Percentiles rank a stretch among this genome's conserved stretches.
phyloP scores from a whole-genome alignment of 2,329 filamentous ascomycete species.

The Pyrenochaeta sp. region DNA sequence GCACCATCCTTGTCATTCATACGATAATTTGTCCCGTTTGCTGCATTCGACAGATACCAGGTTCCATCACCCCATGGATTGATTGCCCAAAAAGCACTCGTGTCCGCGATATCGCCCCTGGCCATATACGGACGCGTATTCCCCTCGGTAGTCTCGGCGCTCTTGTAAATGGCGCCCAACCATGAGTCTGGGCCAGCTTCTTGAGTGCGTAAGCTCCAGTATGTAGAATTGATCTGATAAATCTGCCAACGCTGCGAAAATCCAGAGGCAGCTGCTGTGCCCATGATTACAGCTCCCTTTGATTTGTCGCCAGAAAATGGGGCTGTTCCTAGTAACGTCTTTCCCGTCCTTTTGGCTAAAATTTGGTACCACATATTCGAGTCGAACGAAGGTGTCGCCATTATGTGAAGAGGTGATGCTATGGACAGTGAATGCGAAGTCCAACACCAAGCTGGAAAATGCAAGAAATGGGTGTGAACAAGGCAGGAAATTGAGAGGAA shows the following conservation, averaged over 20 bases:
- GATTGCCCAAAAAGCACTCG: conserved; percentile 32
- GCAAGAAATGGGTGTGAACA: background rate
- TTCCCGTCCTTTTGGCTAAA: conserved; percentile 9
- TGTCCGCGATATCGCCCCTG: conserved; percentile 22
- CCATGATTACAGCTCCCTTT: conserved; percentile 22
- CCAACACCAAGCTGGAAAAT: background rate
- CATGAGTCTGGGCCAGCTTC: conserved; percentile 23
- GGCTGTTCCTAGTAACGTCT: conserved; percentile 17
- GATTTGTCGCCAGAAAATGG: conserved; percentile 11
- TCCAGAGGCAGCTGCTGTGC: conserved; percentile 5
- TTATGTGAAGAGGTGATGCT: background rate
- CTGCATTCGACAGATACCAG: conserved; percentile 26
- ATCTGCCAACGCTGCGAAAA: conserved; percentile 29
- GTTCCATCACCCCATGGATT: conserved; percentile 29
- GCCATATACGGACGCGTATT: conserved; percentile 22
- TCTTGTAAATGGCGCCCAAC: conserved; percentile 14
- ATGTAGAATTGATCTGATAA: conserved; percentile 18
- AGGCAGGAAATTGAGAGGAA: too few relatives aligned
- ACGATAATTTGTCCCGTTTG: conserved; percentile 27
- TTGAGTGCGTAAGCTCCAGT: conserved; percentile 23
- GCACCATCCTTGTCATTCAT: conserved; percentile 16
- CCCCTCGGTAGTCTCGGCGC: conserved; percentile 17
- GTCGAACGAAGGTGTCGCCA: conserved; percentile 15
- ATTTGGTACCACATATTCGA: conserved; percentile 33
- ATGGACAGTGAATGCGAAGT: background rate